Evolutionary conservation across 1,139 yeast species (phyloP), one percentile per base, ranked within the genome.

Genomic region (Casaregolazyma lundiana): DNA sequence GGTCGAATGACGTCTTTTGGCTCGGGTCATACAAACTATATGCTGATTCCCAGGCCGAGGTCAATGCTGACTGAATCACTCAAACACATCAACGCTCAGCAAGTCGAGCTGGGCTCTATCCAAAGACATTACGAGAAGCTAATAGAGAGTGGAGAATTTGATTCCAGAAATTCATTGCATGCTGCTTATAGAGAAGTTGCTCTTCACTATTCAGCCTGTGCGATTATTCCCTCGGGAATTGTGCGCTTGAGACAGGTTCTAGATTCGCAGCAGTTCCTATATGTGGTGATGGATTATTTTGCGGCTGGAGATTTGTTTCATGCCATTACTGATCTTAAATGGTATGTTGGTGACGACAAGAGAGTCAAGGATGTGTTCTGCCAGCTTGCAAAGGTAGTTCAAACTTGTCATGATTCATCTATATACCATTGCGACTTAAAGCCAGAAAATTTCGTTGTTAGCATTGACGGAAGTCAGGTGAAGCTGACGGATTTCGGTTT

Each of bases 351-450:
- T 36, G 72, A 75, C 47, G 79, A 79, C 35, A 66, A 62, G 37
- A 64, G 82, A 54, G 80, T 85, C 69, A 84, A 84, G 60, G 75
- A 77, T 46, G 86, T 85, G 37, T 86, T 88, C 63, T 64, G 81
- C 22, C 96, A 89, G 64, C 68, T 89, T 43, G 69, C 87, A 16
- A 87, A 84, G 50, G 95, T 82, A 1, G 72, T 89, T 29, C 72
- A 75, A 38, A 82, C 79, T 64, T 84, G 95, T 60, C 87, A 84
- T 56, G 68, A 74, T 9, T 69, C 72, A 37, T 78, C 80, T 32
- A 77, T 89, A 11, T 89, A 77, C 59, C 97, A 89, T 62, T 89
- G 97, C 65, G 97, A 89, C 64, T 74, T 89, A 56, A 88, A 89
- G 65, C 97, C 97, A 1, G 97, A 89, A 65, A 89, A 89, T 62